These are phyloP conservation scores for Hylodesmum podocarpum DNA, from an alignment of 306 rosid genomes.

Conservation along the genomic window DNA sequence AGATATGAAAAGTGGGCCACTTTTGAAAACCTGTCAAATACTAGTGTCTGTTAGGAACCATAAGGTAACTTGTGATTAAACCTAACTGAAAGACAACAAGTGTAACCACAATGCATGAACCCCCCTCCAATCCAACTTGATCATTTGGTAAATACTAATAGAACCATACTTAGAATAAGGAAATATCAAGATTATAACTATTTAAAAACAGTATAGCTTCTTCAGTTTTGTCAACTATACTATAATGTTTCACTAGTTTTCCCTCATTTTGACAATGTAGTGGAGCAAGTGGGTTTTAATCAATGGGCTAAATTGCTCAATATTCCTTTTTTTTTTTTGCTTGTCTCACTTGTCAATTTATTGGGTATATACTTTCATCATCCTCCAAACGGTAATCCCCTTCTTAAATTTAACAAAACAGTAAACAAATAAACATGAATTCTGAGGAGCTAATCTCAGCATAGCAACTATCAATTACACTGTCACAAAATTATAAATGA, in stretches of 20 bases:
- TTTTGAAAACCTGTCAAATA: constrained; percentile 86
- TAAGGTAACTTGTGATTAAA: background rate
- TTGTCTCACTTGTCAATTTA: background rate
- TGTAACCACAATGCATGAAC: constrained; percentile 2
- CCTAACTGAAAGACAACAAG: background rate
- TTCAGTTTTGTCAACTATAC: constrained; percentile 4
- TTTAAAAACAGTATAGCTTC: background rate
- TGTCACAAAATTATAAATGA: background rate
- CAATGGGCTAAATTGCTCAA: background rate
- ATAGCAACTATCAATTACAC: background rate
- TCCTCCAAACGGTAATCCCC: background rate
- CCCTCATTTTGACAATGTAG: background rate
- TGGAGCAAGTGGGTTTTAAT: background rate
- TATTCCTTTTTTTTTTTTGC: background rate
- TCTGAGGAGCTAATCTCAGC: constrained; percentile 5
- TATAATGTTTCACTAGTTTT: background rate
- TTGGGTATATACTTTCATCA: background rate
- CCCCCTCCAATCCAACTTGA: background rate
- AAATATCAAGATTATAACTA: background rate
- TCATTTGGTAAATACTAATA: background rate
- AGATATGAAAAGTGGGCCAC: constrained; percentile 98
- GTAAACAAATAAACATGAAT: background rate
- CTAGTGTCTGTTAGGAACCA: constrained; percentile 41
- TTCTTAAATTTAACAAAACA: background rate
- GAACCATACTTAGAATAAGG: background rate